Base-by-base conservation (phyloP, 2,329 filamentous ascomycete species). In the Neopestalotiopsis sp. region DNA sequence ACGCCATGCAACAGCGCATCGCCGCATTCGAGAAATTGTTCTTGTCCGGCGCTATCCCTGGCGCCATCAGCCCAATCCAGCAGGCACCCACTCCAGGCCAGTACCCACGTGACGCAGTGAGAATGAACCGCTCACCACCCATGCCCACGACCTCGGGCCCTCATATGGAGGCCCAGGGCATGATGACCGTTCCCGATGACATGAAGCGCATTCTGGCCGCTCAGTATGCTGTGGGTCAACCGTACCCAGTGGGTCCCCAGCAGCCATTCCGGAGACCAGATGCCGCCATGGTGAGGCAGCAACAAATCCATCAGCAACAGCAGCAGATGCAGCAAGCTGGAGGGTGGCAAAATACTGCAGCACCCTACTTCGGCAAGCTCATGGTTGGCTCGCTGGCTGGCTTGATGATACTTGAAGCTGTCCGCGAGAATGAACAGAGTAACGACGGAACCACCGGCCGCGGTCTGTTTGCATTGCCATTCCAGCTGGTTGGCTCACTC, bases 321-420 rank as follows among this genome's bases (percentile, higher is more conserved):
- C 80, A 84, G 42, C 82, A 84, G 67, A 83, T 84, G 72, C 85
- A 87, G 72, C 85, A 87, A 71, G 81, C 84, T 69, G 82, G 82
- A 67, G 81, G 85, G 45, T 91, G 89, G 88, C 84, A 83, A 65
- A 85, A 84, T 70, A 80, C 83, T 5, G 83, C 80, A 13, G 83
- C 80, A 13, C 87, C 87, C 1, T 91, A 90, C 70, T 86, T 88
- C 69, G 89, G 88, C 65, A 97, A 97, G 81, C 86, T 98, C 73
- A 96, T 98, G 93, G 90, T 98, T 5, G 95, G 95, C 57, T 95
- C 95, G 20, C 87, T 98, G 69, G 95, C 95, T 30, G 94, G 94
- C 14, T 85, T 98, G 20, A 97, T 98, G 95, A 87, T 98, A 42
- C 82, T 97, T 73, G 94, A 98, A 81, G 94, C 94, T 1, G 85